These are phyloP conservation scores for Yarrowia osloensis DNA, from an alignment of 805 yeast species.

Conservation along the genomic window DNA sequence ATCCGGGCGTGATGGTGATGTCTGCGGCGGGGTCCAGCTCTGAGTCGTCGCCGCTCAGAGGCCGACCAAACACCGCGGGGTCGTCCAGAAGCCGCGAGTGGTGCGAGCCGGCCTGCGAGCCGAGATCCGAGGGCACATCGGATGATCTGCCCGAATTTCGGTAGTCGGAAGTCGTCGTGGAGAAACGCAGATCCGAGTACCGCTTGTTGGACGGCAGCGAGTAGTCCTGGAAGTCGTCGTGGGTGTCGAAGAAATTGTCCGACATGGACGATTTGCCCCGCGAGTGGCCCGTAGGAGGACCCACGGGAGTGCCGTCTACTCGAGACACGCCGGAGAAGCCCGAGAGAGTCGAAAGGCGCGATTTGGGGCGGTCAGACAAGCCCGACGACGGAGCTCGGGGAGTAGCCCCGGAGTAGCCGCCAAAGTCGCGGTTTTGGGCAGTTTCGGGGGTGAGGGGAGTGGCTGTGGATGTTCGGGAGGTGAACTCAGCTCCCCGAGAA, in stretches of 20 bases:
- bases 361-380: not conserved
- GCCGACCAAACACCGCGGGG: conserved; percentile 11
- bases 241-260: not conserved
- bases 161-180: not conserved
- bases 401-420: not conserved
- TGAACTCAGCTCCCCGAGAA: too few relatives aligned
- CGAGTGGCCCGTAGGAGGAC: not conserved
- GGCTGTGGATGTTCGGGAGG: too few relatives aligned
- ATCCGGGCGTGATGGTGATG: not conserved
- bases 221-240: conserved; percentile 10
- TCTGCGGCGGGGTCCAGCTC: not conserved
- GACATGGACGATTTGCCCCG: not conserved
- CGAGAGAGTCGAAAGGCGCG: not conserved
- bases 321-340: conserved; percentile 3
- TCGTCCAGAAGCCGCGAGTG: conserved; percentile 15
- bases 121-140: not conserved
- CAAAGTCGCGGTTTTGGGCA: not conserved
- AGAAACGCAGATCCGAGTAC: conserved; percentile 9
- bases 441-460: not conserved
- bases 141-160: not conserved
- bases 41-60: not conserved
- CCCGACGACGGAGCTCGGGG: not conserved
- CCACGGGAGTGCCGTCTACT: conserved; percentile 12
- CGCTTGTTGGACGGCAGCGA: conserved; percentile 8
- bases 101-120: conserved; percentile 6